phyloP scores from a whole-genome alignment of 2,329 filamentous ascomycete genomes.

The Neopestalotiopsis rosae region DNA sequence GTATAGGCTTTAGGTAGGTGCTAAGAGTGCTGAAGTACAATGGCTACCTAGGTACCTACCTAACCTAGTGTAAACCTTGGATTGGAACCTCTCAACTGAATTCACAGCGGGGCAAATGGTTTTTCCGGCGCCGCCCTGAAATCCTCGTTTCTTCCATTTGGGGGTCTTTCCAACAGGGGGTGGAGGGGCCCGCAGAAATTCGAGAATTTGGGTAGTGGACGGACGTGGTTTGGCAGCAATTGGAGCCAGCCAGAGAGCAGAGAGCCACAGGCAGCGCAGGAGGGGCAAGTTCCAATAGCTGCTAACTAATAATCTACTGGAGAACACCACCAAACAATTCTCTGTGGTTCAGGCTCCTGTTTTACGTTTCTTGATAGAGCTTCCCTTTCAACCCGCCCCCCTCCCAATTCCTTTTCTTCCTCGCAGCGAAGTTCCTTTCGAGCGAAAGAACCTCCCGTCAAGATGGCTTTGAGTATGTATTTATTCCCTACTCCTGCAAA shows the following conservation, averaged over 20 bases:
- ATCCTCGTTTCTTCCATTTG: background rate
- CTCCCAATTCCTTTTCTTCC: background rate
- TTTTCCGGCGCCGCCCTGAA: conserved; percentile 17
- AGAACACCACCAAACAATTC: background rate
- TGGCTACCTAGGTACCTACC: too few relatives aligned
- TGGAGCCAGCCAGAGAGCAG: too few relatives aligned
- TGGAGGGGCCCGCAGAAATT: conserved; percentile 13
- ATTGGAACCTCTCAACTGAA: background rate
- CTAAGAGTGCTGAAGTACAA: too few relatives aligned
- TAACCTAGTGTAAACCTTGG: too few relatives aligned
- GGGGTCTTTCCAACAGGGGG: background rate
- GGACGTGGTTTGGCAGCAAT: background rate
- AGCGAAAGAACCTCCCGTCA: conserved; percentile 37
- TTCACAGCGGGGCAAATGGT: conserved; percentile 12
- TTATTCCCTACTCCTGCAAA: conserved; percentile 19
- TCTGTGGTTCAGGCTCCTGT: background rate
- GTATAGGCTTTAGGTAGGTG: too few relatives aligned
- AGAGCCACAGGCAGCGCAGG: conserved; percentile 7
- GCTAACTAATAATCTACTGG: background rate
- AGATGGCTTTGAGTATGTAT: conserved; percentile 65
- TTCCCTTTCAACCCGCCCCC: background rate
- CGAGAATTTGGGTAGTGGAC: conserved; percentile 16
- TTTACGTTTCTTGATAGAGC: background rate
- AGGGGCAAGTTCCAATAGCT: conserved; percentile 17
- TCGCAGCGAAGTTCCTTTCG: conserved; percentile 31